Base-by-base conservation (phyloP, 164 flowering plant genomes). In the Tinospora cordifolia region DNA sequence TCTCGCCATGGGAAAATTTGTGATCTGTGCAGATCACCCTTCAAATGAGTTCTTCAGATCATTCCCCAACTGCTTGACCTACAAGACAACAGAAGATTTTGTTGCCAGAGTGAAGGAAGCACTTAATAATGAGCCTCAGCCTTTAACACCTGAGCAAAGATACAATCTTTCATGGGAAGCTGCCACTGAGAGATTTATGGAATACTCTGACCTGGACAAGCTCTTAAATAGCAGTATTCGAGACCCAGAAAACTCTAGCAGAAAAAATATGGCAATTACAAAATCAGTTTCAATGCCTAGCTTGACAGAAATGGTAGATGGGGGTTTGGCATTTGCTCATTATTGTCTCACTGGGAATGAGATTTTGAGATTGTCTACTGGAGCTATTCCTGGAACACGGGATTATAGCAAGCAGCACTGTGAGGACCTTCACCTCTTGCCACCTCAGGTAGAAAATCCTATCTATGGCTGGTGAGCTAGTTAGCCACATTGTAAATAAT, bases 1-100 rank as follows among this genome's bases (percentile, higher is more conserved):
- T 22, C 98, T 95, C 70, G 99, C 99, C 47, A 95, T 95, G 99
- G 99, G 99, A 19, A 95, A 95, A 78, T 92, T 95, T 81, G 99
- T 95, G 21, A 6, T 94, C 3, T 94, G 99, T 81, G 98, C 99
- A 13, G 97, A 94, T 47, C 96, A 92, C 65, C 99, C 98, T 44
- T 95, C 98, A 47, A 94, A 94, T 69, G 97, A 94, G 70, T 94
- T 92, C 88, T 94, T 94, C 82, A 83, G 87, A 66, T 81, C 91
- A 62, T 95, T 89, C 71, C 97, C 99, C 66, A 95, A 95, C 71
- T 95, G 99, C 78, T 82, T 95, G 82, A 92, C 98, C 8, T 95
- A 88, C 87, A 89, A 83, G 75, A 81, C 98, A 27, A 83, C 99
- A 0, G 94, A 92, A 62, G 99, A 95, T 59, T 92, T 95, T 85